Evolutionary conservation across 177 flowering plant species (phyloP).

Genomic region (Vitis hybrid): DNA sequence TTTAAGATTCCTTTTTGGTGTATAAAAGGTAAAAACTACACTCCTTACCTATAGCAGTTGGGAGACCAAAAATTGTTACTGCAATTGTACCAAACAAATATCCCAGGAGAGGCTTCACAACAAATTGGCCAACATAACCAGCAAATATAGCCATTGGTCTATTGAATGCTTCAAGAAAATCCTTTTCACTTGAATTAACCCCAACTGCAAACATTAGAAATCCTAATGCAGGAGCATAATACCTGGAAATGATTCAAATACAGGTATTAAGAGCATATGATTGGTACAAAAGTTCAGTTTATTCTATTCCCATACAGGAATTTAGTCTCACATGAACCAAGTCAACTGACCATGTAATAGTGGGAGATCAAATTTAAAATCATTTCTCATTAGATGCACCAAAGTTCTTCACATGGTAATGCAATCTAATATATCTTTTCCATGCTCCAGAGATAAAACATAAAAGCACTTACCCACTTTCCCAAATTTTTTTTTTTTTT

Average conservation of each 20-base stretch:
- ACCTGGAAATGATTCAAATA: constrained; percentile 45
- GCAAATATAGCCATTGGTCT: constrained; percentile 73
- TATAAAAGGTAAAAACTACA: too few relatives aligned
- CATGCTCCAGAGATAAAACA: not conserved
- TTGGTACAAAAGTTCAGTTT: not conserved
- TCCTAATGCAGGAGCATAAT: constrained; percentile 93
- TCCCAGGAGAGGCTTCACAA: constrained; percentile 82
- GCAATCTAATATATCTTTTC: not conserved
- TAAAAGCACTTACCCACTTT: not conserved
- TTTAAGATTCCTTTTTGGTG: too few relatives aligned
- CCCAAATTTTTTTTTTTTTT: too few relatives aligned
- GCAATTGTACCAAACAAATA: constrained; percentile 70
- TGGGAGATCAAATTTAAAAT: too few relatives aligned
- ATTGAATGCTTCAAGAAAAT: constrained; percentile 82
- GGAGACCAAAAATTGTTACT: constrained; percentile 63
- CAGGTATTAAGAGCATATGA: not conserved
- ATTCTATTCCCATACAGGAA: not conserved
- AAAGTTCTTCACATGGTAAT: not conserved
- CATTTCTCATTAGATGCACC: not conserved
- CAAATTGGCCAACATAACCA: constrained; percentile 84
- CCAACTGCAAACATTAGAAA: constrained; percentile 99
- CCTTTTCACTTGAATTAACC: constrained; percentile 84
- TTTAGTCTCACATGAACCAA: constrained; percentile 2
- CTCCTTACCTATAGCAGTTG: constrained; percentile 67
- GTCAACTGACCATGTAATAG: too few relatives aligned